Evolutionary conservation across 345 rosid species (phyloP).

Genomic region (Brassica juncea): DNA sequence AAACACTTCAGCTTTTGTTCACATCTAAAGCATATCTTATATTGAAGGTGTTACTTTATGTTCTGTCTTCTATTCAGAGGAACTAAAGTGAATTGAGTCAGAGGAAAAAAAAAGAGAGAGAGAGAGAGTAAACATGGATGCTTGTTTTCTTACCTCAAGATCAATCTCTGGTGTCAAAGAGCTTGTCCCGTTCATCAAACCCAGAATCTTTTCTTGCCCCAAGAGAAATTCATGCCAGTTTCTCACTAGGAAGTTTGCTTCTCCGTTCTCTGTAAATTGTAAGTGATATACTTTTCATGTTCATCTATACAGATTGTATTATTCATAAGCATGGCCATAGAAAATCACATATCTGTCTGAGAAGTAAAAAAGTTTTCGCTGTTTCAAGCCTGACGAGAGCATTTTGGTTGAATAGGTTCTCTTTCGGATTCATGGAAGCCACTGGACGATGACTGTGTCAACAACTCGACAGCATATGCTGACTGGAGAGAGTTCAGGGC

Average conservation of each 20-base stretch:
- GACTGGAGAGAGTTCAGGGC: constrained; percentile 91
- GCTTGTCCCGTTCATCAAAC: constrained; percentile 45
- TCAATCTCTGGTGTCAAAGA: constrained; percentile 54
- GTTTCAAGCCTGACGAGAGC: background rate
- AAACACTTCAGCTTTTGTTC: constrained; percentile 33
- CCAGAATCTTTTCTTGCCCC: constrained; percentile 45
- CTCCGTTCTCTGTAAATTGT: constrained; percentile 50
- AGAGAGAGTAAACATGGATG: constrained; percentile 53
- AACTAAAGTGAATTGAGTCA: constrained; percentile 17
- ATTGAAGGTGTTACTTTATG: constrained; percentile 6
- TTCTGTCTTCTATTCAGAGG: constrained; percentile 5
- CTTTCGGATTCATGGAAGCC: constrained; percentile 49
- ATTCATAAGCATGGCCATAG: background rate
- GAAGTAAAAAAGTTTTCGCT: background rate
- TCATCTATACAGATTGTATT: background rate
- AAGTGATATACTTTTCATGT: constrained; percentile 31
- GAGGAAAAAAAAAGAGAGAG: background rate
- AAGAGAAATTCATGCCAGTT: constrained; percentile 43
- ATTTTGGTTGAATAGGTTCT: constrained; percentile 52
- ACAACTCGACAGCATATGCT: constrained; percentile 25
- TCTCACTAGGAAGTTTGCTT: constrained; percentile 40
- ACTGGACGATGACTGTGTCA: constrained; percentile 38
- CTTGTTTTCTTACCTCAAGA: constrained; percentile 68
- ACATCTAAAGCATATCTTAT: constrained; percentile 13
- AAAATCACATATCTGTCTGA: background rate